Conservation (phyloP, 441 rosid genomes). For the Erodium chrysanthum region DNA sequence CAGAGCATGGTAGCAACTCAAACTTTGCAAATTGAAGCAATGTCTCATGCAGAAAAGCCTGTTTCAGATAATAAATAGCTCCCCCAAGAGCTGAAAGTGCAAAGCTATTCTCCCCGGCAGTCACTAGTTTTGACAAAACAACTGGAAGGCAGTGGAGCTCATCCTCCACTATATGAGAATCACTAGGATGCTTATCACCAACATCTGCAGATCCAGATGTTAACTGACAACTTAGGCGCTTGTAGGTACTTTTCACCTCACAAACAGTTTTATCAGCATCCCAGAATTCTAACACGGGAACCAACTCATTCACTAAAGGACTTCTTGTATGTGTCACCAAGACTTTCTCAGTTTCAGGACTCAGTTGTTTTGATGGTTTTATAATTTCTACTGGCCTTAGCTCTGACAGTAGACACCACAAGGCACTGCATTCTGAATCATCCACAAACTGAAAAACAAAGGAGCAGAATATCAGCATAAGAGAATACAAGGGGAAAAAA, state of each 20-base stretch:
- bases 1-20: constrained; percentile 71
- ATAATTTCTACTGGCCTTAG: constrained; percentile 90
- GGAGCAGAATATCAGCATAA: constrained; percentile 9
- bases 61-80: constrained; percentile 75
- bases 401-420: constrained; percentile 76
- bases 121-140: constrained; percentile 44
- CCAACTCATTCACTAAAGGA: constrained; percentile 75
- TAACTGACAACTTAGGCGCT: constrained; percentile 30
- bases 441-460: constrained; percentile 53
- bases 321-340: constrained; percentile 74
- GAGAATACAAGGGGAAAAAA: background rate
- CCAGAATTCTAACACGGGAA: constrained; percentile 73
- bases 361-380: constrained; percentile 61
- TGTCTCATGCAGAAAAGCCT: constrained; percentile 81
- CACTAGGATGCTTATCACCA: constrained; percentile 22
- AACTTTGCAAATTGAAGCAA: constrained; percentile 85
- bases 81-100: constrained; percentile 98
- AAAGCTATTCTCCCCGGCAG: constrained; percentile 44
- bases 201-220: constrained; percentile 28
- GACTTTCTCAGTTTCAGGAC: constrained; percentile 68
- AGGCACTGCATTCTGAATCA: constrained; percentile 68
- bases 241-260: constrained; percentile 52
- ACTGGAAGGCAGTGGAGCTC: constrained; percentile 42
- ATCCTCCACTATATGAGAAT: constrained; percentile 26
- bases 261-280: constrained; percentile 70